Base-by-base conservation (phyloP, 2,329 filamentous ascomycete species). In the Cordyceps tenuipes region DNA sequence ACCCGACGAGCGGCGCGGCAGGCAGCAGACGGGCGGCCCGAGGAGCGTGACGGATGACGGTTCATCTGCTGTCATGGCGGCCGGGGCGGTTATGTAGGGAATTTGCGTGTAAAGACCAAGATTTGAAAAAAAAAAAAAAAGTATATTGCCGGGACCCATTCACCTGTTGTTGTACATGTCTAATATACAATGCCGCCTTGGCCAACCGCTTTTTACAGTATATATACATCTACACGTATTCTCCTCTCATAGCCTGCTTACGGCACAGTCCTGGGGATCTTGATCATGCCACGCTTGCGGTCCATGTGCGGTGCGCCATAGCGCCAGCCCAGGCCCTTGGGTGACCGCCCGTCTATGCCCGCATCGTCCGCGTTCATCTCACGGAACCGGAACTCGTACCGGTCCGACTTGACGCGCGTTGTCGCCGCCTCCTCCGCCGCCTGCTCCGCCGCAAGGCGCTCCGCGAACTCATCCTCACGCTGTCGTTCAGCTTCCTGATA, bases 301-400 rank as follows among this genome's bases (percentile, higher is more conserved):
- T 89, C 86, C 67, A 82, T 77, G 63, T 78, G 76, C 12, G 86
- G 85, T 62, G 79, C 79, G 62, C 86, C 86, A 65, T 89, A 89
- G 62, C 83, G 76, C 79, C 80, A 84, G 21, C 86, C 86, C 2
- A 82, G 77, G 13, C 75, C 83, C 29, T 70, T 72, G 41, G 74
- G 72, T 5, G 78, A 75, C 62, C 80, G 77, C 23, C 85, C 85
- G 54, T 78, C 72, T 23, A 71, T 73, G 36, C 85, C 84, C 3
- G 79, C 81, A 59, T 77, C 74, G 55, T 87, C 82, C 6, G 80
- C 79, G 66, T 81, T 81, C 65, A 83, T 76, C 63, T 83, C 74
- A 68, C 80, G 80, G 69, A 88, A 82, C n/a, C 83, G 76, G 70
- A 86, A 87, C 70, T 86, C 80, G 71, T 80, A 85, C 58, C 84